Percentiles rank a stretch among this genome's conserved stretches.
Conservation (phyloP, 768 basidiomycete genomes). For the Mycena vulgaris region DNA sequence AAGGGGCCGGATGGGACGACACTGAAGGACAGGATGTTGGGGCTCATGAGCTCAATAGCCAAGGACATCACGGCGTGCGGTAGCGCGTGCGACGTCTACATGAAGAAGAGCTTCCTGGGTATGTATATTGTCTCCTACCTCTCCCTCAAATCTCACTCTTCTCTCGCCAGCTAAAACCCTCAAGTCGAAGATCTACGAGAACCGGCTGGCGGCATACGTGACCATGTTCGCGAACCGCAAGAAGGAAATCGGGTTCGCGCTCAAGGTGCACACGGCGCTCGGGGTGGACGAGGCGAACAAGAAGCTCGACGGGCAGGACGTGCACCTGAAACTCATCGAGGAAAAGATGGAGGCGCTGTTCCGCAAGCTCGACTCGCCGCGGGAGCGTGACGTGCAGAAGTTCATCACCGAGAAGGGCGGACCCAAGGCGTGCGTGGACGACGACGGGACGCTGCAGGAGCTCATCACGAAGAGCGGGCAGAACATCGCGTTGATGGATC, state of each 20-base stretch:
- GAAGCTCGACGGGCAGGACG: constrained; percentile 41
- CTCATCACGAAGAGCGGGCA: constrained; percentile 43
- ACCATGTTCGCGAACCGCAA: constrained; percentile 49
- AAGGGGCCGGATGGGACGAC: constrained; percentile 46
- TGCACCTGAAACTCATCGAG: constrained; percentile 41
- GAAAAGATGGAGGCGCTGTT: constrained; percentile 49
- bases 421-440: constrained; percentile 46
- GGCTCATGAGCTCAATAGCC: constrained; percentile 45
- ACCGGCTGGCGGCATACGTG: constrained; percentile 48
- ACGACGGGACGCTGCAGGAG: constrained; percentile 48
- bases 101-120: constrained; percentile 52
- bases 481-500: constrained; percentile 3
- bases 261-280: constrained; percentile 52
- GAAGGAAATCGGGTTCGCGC: constrained; percentile 48
- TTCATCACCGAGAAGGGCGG: constrained; percentile 55
- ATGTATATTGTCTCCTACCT: constrained; percentile 6
- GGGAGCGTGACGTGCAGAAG: constrained; percentile 49
- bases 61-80: constrained; percentile 56
- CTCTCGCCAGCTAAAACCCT: constrained; percentile 44
- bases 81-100: constrained; percentile 57
- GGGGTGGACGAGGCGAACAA: constrained; percentile 49
- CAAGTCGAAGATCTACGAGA: constrained; percentile 52
- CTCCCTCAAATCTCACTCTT: too few species aligned
- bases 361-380: constrained; percentile 50
- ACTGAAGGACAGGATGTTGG: constrained; percentile 46